These are phyloP conservation scores for Heritiera littoralis DNA, from an alignment of 345 rosid species.

Conservation along the genomic window DNA sequence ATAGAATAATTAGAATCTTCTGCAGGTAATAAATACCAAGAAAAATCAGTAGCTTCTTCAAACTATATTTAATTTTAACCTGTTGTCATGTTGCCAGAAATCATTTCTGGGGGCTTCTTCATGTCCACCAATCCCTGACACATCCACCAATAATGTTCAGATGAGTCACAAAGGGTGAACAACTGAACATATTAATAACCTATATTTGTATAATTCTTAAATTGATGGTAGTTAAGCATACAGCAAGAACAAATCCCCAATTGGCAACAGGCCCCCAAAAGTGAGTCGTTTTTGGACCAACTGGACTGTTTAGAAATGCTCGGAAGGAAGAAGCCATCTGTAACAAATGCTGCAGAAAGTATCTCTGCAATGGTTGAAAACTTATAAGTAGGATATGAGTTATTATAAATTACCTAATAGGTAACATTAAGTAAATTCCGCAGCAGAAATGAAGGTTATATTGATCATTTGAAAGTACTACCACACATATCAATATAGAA, in stretches of 20 bases:
- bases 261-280: conserved; percentile 92
- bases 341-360: conserved; percentile 3
- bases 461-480: neutral
- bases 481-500: neutral
- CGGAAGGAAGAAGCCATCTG: conserved; percentile 72
- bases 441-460: neutral
- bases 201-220: neutral
- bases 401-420: neutral
- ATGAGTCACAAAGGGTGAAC: neutral
- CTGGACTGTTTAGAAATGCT: conserved; percentile 75
- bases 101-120: conserved; percentile 93
- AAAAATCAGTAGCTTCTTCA: neutral
- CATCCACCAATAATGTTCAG: conserved; percentile 13
- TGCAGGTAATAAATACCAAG: neutral
- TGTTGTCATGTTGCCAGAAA: conserved; percentile 84
- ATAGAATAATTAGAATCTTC: conserved; percentile 4
- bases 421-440: neutral
- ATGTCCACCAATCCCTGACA: conserved; percentile 87
- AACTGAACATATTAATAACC: conserved; percentile 6
- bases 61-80: conserved; percentile 33
- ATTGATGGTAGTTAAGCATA: conserved; percentile 38
- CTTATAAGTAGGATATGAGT: neutral
- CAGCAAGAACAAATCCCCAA: conserved; percentile 85
- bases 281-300: conserved; percentile 88
- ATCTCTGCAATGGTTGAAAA: conserved; percentile 6